These are phyloP conservation scores for Pholiota conissans DNA, from an alignment of 768 basidiomycete species.

Conservation along the genomic window DNA sequence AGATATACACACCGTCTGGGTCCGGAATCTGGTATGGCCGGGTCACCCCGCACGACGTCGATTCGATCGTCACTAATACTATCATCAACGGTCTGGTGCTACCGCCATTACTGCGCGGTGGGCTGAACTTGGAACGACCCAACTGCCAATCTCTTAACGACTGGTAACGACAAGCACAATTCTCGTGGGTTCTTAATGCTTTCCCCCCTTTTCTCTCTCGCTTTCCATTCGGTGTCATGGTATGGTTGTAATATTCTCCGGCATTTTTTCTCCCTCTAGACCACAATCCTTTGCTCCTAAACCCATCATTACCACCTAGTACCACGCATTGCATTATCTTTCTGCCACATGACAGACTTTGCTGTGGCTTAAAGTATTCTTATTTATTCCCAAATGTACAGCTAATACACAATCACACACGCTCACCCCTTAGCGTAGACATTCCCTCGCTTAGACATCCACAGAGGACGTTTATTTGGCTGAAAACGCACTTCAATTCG, in stretches of 20 bases:
- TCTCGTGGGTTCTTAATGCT: neutral
- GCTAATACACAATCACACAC: slow-evolving; percentile 1
- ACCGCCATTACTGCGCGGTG: slow-evolving; percentile 83
- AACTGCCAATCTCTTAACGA: slow-evolving; percentile 67
- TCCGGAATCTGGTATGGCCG: slow-evolving; percentile 93
- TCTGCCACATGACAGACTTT: neutral
- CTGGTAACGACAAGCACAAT: slow-evolving; percentile 46
- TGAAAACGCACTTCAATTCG: neutral
- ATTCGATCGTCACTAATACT: slow-evolving; percentile 83
- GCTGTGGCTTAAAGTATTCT: slow-evolving; percentile 9
- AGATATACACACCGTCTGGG: slow-evolving; percentile 89
- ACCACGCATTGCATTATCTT: neutral
- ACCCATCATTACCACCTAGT: neutral
- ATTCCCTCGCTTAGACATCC: neutral
- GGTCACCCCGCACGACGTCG: slow-evolving; percentile 87
- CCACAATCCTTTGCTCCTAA: neutral
- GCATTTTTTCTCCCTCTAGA: neutral
- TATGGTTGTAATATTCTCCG: neutral
- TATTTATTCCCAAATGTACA: slow-evolving; percentile 11
- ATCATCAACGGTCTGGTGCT: slow-evolving; percentile 83
- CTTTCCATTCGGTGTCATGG: neutral
- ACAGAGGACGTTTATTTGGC: neutral
- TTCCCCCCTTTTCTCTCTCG: neutral
- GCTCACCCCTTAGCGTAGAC: neutral
- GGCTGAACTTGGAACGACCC: slow-evolving; percentile 75